Evolutionary conservation across 2,329 filamentous ascomycete genomes (phyloP).

Genomic region (Alternaria gaisen): DNA sequence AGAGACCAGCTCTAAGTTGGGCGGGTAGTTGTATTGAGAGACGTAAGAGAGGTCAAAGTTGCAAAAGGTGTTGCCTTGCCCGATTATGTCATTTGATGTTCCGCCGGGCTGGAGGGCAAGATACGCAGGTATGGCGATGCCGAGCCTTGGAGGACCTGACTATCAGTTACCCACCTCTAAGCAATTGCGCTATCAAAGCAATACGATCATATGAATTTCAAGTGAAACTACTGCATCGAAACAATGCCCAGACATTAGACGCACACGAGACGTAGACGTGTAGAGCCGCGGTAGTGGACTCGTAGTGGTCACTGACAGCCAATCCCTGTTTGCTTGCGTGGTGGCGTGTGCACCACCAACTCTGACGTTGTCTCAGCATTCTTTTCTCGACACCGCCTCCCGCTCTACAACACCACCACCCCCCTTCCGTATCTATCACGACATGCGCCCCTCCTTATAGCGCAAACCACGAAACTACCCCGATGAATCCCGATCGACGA

Average conservation of each 20-base stretch:
- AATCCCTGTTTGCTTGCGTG: slow-evolving; percentile 20
- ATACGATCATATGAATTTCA: background rate
- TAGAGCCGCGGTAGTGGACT: slow-evolving; percentile 10
- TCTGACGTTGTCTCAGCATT: slow-evolving; percentile 24
- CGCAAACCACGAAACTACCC: slow-evolving; percentile 24
- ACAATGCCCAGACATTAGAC: background rate
- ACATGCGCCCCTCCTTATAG: slow-evolving; percentile 39
- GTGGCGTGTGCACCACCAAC: slow-evolving; percentile 26
- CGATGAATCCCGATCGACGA: slow-evolving; percentile 44
- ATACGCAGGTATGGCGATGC: slow-evolving; percentile 15
- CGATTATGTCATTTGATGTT: slow-evolving; percentile 14
- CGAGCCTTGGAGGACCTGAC: slow-evolving; percentile 12
- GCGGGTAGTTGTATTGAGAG: background rate
- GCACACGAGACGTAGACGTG: background rate
- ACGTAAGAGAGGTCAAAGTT: background rate
- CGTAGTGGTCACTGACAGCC: slow-evolving; percentile 11
- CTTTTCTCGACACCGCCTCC: slow-evolving; percentile 24
- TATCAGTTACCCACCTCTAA: background rate
- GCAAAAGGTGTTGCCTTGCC: background rate
- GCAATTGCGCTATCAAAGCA: background rate
- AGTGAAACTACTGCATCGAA: background rate
- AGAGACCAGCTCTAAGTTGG: background rate
- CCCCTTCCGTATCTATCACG: slow-evolving; percentile 26
- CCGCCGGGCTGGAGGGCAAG: slow-evolving; percentile 8
- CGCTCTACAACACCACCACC: slow-evolving; percentile 12